A percentile compares a stretch with the other conserved stretches of the same genome.
Conservation (phyloP, 1,139 yeast species). For the Debaryomyces psychrophilus region DNA sequence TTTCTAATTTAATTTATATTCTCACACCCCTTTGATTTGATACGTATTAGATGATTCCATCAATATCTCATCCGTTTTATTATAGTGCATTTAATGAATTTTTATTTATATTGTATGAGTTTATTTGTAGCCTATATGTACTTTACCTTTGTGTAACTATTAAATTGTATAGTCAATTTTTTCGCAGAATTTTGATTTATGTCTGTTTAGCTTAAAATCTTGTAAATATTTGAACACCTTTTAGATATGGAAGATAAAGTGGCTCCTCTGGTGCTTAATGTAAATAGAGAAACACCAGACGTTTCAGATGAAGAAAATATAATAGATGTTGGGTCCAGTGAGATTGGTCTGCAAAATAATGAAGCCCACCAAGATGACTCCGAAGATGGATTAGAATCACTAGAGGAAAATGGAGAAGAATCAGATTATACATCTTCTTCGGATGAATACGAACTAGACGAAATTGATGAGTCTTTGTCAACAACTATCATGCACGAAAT, state of each 20-base stretch:
- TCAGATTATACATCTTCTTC: conserved; percentile 5
- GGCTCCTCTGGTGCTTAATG: not conserved
- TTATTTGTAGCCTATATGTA: not conserved
- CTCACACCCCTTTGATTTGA: not conserved
- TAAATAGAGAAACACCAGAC: not conserved
- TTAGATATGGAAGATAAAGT: conserved; percentile 6
- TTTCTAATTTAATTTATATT: not conserved
- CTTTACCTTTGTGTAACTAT: conserved; percentile 2
- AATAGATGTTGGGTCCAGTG: not conserved
- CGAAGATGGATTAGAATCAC: not conserved
- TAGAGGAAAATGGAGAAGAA: conserved; percentile 1
- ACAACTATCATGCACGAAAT: conserved; percentile 55
- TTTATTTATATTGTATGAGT: not conserved
- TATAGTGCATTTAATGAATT: conserved; percentile 4
- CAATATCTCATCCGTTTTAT: not conserved
- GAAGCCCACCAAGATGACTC: not conserved
- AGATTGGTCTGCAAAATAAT: conserved; percentile 6
- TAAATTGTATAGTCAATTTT: not conserved
- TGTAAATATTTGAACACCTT: not conserved
- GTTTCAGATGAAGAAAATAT: not conserved
- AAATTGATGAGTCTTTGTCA: conserved; percentile 34
- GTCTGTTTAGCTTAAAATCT: not conserved
- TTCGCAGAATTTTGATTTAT: not conserved
- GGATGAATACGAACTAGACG: conserved; percentile 14
- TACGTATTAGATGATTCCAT: not conserved